Evolutionary conservation across 495 filamentous ascomycete species (phyloP).

Genomic region (Bryoglossum gracile): DNA sequence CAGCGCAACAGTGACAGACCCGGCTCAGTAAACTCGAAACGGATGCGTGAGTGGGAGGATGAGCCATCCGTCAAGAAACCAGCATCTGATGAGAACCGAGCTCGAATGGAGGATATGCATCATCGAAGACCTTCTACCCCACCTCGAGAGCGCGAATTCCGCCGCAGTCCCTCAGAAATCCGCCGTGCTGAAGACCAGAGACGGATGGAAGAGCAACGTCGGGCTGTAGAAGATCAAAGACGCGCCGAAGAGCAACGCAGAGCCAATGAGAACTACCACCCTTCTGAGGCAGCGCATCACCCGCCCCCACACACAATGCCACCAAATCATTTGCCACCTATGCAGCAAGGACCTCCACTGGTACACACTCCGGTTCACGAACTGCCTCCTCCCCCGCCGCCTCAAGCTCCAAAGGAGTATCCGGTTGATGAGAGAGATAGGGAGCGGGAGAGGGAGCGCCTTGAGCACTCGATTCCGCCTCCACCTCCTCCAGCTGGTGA

Average conservation of each 20-base stretch:
- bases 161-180: conserved; percentile 72
- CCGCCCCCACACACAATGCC: conserved; percentile 59
- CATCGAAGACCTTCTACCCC: conserved; percentile 66
- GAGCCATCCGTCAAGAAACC: conserved; percentile 72
- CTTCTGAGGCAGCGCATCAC: conserved; percentile 86
- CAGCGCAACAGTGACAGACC: conserved; percentile 77
- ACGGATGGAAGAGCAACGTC: conserved; percentile 54
- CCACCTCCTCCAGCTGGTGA: conserved; percentile 44
- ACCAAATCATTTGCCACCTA: conserved; percentile 59
- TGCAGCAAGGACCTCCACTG: conserved; percentile 48
- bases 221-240: conserved; percentile 49
- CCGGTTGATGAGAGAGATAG: conserved; percentile 39
- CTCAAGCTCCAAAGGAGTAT: conserved; percentile 54
- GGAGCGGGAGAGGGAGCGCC: conserved; percentile 17
- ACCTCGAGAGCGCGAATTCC: conserved; percentile 54
- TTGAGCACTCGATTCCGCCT: conserved; percentile 30
- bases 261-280: conserved; percentile 71
- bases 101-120: conserved; percentile 75
- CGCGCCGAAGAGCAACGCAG: conserved; percentile 37
- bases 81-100: conserved; percentile 78
- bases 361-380: conserved; percentile 47
- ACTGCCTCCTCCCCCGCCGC: conserved; percentile 37
- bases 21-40: conserved; percentile 71
- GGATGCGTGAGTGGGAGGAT: conserved; percentile 85
- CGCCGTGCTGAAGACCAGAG: conserved; percentile 48